A percentile compares a stretch with the other conserved stretches of the same genome.
Conservation (phyloP, 495 filamentous ascomycete species). For the Lophiotrema nucula region DNA sequence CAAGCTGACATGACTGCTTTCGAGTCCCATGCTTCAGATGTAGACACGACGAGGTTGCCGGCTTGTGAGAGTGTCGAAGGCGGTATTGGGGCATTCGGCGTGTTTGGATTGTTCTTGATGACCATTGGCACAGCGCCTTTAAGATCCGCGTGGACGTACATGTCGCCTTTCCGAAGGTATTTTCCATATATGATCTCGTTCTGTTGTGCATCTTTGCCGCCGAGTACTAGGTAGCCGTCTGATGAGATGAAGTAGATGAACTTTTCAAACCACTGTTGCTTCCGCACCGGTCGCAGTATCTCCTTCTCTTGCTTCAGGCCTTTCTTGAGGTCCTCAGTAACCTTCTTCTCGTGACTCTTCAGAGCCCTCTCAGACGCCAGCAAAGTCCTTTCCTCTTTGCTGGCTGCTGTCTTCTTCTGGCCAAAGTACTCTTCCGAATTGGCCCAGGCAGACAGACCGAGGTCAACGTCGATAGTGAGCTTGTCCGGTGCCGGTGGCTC, state of each 20-base stretch:
- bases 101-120: conserved; percentile 77
- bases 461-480: conserved; percentile 79
- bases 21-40: conserved; percentile 88
- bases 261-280: conserved; percentile 93
- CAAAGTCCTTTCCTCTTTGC: conserved; percentile 81
- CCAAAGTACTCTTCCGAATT: conserved; percentile 92
- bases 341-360: conserved; percentile 86
- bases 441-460: conserved; percentile 74
- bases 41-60: conserved; percentile 75
- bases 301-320: conserved; percentile 90
- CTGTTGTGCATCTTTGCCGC: conserved; percentile 83
- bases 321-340: conserved; percentile 78
- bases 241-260: conserved; percentile 93
- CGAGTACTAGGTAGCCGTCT: conserved; percentile 88
- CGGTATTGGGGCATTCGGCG: conserved; percentile 78
- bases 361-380: conserved; percentile 80
- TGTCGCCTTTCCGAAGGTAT: conserved; percentile 81
- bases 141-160: conserved; percentile 89
- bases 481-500: conserved; percentile 45
- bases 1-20: conserved; percentile 93
- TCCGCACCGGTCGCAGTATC: conserved; percentile 75
- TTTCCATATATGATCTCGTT: conserved; percentile 85
- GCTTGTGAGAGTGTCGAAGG: conserved; percentile 90
- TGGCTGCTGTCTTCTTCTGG: conserved; percentile 76
- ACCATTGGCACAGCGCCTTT: conserved; percentile 79